Evolutionary conservation across 1,284 basidiomycete species (phyloP), one percentile per base, ranked within the genome.

Genomic region (Moesziomyces sp.): DNA sequence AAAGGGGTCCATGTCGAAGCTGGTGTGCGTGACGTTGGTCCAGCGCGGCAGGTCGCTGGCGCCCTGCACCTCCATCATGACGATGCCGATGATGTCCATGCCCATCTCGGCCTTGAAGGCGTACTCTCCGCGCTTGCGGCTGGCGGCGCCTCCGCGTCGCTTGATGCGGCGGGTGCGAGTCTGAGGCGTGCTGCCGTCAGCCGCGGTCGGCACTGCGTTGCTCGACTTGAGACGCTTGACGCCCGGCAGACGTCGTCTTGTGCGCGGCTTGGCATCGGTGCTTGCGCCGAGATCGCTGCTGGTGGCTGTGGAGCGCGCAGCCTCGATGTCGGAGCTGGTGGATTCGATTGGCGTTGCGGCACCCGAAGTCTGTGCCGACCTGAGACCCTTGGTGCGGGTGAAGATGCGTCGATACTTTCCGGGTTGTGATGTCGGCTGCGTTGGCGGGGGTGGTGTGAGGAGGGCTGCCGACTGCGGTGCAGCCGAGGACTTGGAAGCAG

Each of bases 1-100:
- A 80, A 97, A 98, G 0, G 94, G 94, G 79, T 99, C 94, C 94
- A 98, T 98, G 82, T 98, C 95, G 89, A 91, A 94, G 0, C 92
- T 92, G 0, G 89, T 92, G 3, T 73, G 62, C 6, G 71, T 77
- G 64, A 79, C 79, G 46, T 97, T 97, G 84, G 90, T 92, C 79
- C 95, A 87, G 76, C 89, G 88, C 0, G 96, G 96, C 59, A 99
- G 86, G 84, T 97, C 93, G 18, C 87, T 87, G 2, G 94, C 96
- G 28, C 89, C 81, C 52, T 88, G 86, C 63, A 92, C 88, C 79
- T 89, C 88, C 64, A 95, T 85, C 90, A 97, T 93, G 48, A 97
- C 94, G 64, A 99, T 94, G 1, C 97, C 96, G 3, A 97, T 86
- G 46, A 97, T 91, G 80, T 97, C 94, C 60, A 89, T 88, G 21